Percentiles rank a stretch among this genome's conserved stretches.
These are phyloP conservation scores for Colletotrichum gigasporum DNA, from an alignment of 2,329 filamentous ascomycete genomes.

Conservation along the genomic window DNA sequence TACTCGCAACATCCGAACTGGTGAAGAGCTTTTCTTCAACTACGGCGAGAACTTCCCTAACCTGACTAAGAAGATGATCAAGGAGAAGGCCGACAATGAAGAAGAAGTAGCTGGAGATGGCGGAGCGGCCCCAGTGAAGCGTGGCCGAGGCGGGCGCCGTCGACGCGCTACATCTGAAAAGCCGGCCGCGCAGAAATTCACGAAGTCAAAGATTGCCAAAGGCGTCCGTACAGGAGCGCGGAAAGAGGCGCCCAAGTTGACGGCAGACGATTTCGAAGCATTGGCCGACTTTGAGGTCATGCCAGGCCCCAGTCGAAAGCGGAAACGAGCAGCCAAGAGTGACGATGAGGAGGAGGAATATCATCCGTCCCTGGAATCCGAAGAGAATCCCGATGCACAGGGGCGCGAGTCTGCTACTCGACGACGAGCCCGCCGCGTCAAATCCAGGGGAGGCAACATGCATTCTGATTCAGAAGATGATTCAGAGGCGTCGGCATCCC, in stretches of 20 bases:
- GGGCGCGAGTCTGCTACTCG: neutral
- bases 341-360: slow-evolving; percentile 31
- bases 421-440: slow-evolving; percentile 11
- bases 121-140: neutral
- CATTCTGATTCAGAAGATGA: slow-evolving; percentile 22
- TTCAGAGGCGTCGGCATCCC: neutral
- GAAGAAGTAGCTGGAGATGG: slow-evolving; percentile 23
- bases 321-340: slow-evolving; percentile 19
- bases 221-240: slow-evolving; percentile 25
- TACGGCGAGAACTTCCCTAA: slow-evolving; percentile 78
- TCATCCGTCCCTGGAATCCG: slow-evolving; percentile 26
- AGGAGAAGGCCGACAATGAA: slow-evolving; percentile 48
- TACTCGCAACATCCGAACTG: slow-evolving; percentile 70
- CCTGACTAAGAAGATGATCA: slow-evolving; percentile 61
- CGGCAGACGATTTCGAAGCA: slow-evolving; percentile 23
- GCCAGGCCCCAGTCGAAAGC: slow-evolving; percentile 10
- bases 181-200: slow-evolving; percentile 3
- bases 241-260: slow-evolving; percentile 27
- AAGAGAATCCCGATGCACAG: slow-evolving; percentile 10
- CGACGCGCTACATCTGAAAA: slow-evolving; percentile 6
- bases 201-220: slow-evolving; percentile 26
- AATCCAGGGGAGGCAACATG: slow-evolving; percentile 6
- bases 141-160: slow-evolving; percentile 18
- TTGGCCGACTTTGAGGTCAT: slow-evolving; percentile 12
- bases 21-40: slow-evolving; percentile 84